phyloP scores from a whole-genome alignment of 495 filamentous ascomycete species.

The Annulohypoxylon nitens region DNA sequence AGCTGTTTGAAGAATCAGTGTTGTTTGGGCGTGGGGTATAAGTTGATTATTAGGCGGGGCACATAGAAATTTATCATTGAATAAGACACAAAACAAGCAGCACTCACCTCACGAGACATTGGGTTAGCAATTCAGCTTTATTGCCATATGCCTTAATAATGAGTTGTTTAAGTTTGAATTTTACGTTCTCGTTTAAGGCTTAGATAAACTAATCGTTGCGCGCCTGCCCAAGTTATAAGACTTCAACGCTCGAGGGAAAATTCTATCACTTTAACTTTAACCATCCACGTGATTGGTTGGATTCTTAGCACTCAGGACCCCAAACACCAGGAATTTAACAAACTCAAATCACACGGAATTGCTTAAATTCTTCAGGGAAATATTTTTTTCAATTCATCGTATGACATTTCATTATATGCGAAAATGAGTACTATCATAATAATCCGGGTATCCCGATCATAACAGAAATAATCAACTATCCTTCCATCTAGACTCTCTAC shows the following conservation, averaged over 20 bases:
- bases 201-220: background rate
- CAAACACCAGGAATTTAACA: background rate
- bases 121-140: conserved; percentile 17
- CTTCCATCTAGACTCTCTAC: conserved; percentile 18
- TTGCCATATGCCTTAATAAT: conserved; percentile 34
- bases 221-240: conserved; percentile 1
- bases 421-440: conserved; percentile 37
- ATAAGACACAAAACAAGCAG: background rate
- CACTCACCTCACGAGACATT: conserved; percentile 50
- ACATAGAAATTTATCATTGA: conserved; percentile 15
- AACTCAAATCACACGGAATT: background rate
- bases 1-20: conserved; percentile 31
- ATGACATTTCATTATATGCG: conserved; percentile 42
- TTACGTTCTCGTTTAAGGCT: background rate
- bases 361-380: background rate
- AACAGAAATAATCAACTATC: conserved; percentile 24
- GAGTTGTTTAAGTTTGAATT: conserved; percentile 7
- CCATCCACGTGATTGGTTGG: conserved; percentile 46
- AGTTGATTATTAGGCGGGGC: background rate
- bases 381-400: conserved; percentile 9
- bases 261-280: conserved; percentile 8
- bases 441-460: conserved; percentile 34
- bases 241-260: conserved; percentile 7
- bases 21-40: background rate
- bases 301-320: background rate